Conservation (phyloP, 345 rosid genomes). For the Anastatica hierochuntica region DNA sequence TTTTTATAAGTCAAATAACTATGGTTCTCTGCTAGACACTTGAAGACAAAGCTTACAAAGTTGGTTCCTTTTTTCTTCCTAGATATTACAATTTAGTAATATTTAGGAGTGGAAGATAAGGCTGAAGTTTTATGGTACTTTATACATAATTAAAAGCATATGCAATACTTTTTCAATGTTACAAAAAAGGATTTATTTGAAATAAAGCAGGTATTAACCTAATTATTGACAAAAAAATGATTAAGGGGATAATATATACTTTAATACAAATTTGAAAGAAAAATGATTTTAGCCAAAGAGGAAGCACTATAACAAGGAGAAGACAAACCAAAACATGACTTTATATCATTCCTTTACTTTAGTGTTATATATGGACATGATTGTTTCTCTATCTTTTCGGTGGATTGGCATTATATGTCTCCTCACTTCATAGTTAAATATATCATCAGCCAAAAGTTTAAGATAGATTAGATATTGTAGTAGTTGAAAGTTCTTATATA, state of each 20-base stretch:
- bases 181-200: slow-evolving; percentile 12
- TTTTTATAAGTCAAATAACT: neutral
- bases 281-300: slow-evolving; percentile 20
- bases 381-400: slow-evolving; percentile 14
- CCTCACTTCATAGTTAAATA: slow-evolving; percentile 13
- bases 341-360: slow-evolving; percentile 17
- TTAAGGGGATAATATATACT: slow-evolving; percentile 6
- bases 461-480: neutral
- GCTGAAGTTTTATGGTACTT: slow-evolving; percentile 18
- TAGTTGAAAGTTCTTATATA: slow-evolving; percentile 5
- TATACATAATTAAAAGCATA: slow-evolving; percentile 9
- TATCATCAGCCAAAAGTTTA: slow-evolving; percentile 19
- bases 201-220: slow-evolving; percentile 19
- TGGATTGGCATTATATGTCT: slow-evolving; percentile 19
- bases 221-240: slow-evolving; percentile 22
- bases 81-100: neutral
- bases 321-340: slow-evolving; percentile 34
- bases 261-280: slow-evolving; percentile 4
- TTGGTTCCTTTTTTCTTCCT: neutral
- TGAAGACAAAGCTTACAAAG: slow-evolving; percentile 13
- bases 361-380: slow-evolving; percentile 11
- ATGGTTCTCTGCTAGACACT: slow-evolving; percentile 13
- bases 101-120: slow-evolving; percentile 26
- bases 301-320: slow-evolving; percentile 32
- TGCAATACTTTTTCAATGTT: slow-evolving; percentile 2